Percentiles rank a stretch among this genome's conserved stretches.
phyloP scores from a whole-genome alignment of 176 grass and related monocot genomes.

The Juncus effusus region DNA sequence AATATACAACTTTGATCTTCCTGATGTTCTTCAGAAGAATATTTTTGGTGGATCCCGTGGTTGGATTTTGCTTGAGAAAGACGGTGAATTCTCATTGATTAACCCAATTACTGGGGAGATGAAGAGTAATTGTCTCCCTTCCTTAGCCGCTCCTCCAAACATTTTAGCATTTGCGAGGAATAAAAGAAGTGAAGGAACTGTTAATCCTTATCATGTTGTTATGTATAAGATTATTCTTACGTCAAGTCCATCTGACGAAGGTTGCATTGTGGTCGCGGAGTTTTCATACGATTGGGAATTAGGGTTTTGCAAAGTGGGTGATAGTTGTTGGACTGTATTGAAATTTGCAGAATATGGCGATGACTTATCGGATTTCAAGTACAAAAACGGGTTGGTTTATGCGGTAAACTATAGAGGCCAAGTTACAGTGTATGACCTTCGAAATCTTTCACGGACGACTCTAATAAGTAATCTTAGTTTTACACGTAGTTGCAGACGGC shows the following conservation, averaged over 20 bases:
- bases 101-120: background rate
- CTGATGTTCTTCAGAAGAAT: background rate
- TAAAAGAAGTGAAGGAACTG: background rate
- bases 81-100: background rate
- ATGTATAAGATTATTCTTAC: background rate
- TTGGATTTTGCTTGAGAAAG: slow-evolving; percentile 8
- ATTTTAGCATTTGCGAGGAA: background rate
- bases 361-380: slow-evolving; percentile 6
- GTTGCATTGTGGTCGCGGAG: background rate
- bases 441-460: background rate
- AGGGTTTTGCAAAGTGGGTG: background rate
- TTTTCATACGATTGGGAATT: background rate
- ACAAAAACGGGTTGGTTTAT: background rate
- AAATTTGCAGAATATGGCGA: background rate
- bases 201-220: background rate
- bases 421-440: slow-evolving; percentile 6
- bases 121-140: background rate
- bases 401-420: background rate
- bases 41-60: background rate
- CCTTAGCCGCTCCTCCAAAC: slow-evolving; percentile 2
- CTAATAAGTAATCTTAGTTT: background rate
- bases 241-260: background rate
- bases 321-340: slow-evolving; percentile 6
- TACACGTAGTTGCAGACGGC: too few relatives aligned
- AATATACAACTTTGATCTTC: background rate